phyloP scores from a whole-genome alignment of 768 basidiomycete species.

The Gymnopilus junonius region DNA sequence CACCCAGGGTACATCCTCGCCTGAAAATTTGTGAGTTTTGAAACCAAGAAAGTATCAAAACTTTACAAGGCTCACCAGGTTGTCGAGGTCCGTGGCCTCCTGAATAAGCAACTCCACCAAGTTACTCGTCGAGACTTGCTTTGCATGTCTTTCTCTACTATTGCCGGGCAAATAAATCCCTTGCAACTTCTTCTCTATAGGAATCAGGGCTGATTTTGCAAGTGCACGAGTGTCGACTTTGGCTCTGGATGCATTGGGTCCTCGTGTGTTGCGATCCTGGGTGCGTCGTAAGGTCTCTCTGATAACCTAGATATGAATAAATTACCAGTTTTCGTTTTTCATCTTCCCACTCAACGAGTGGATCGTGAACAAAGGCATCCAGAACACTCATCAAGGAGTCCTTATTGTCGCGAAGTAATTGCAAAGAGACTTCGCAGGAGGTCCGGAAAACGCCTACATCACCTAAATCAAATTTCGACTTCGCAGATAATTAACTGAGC shows the following conservation, averaged over 20 bases:
- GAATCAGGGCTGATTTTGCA: slow-evolving; percentile 76
- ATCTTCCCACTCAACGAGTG: slow-evolving; percentile 94
- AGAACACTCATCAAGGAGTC: slow-evolving; percentile 94
- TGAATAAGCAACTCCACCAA: slow-evolving; percentile 91
- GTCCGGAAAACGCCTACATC: slow-evolving; percentile 81
- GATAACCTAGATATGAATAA: background rate
- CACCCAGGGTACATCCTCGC: slow-evolving; percentile 91
- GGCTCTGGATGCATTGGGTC: slow-evolving; percentile 40
- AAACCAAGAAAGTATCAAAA: background rate
- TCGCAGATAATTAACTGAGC: background rate
- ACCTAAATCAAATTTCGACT: background rate
- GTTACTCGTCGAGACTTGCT: slow-evolving; percentile 75
- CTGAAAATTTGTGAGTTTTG: slow-evolving; percentile 43
- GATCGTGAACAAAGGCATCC: slow-evolving; percentile 97
- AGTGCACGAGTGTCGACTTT: slow-evolving; percentile 61
- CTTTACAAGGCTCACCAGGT: slow-evolving; percentile 51
- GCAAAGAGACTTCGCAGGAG: slow-evolving; percentile 89
- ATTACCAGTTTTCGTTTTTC: slow-evolving; percentile 69
- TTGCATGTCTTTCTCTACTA: slow-evolving; percentile 54
- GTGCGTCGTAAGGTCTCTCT: background rate
- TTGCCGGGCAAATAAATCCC: slow-evolving; percentile 65
- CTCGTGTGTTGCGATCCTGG: slow-evolving; percentile 49
- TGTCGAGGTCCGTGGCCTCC: slow-evolving; percentile 76
- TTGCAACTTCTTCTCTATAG: slow-evolving; percentile 84
- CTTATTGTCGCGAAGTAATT: slow-evolving; percentile 85